phyloP scores from a whole-genome alignment of 129 eudicot species.

The Arctium minus region DNA sequence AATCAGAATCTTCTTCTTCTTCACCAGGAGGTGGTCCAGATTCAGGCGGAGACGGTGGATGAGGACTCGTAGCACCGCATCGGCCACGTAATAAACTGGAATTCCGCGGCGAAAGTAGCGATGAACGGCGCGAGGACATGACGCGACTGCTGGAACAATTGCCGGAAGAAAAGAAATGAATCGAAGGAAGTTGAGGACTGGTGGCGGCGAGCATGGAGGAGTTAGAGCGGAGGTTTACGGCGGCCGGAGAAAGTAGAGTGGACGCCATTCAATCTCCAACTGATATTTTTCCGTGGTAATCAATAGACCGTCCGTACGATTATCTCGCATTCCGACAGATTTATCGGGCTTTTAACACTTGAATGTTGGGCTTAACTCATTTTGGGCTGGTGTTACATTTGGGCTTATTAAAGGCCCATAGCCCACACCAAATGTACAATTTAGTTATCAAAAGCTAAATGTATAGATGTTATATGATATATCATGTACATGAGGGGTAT shows the following conservation, averaged over 20 bases:
- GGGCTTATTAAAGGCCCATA: not conserved
- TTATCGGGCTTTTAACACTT: not conserved
- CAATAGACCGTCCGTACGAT: not conserved
- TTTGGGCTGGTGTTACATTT: not conserved
- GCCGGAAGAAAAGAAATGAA: not conserved
- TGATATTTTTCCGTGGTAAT: constrained; percentile 18
- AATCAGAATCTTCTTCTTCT: constrained; percentile 17
- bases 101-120: constrained; percentile 1
- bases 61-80: constrained; percentile 25
- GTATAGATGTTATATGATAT: too few species aligned
- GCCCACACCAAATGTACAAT: not conserved
- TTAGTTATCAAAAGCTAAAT: too few species aligned
- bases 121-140: constrained; percentile 1
- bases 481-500: too few species aligned
- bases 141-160: not conserved
- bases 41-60: constrained; percentile 30
- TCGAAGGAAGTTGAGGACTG: not conserved
- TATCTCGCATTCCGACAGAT: not conserved
- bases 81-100: constrained; percentile 10
- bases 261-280: constrained; percentile 18
- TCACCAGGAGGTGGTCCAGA: constrained; percentile 24
- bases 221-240: constrained; percentile 17
- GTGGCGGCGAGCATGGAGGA: constrained; percentile 9
- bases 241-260: constrained; percentile 22
- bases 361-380: not conserved